These are phyloP conservation scores for Globisporangium echinulatum DNA, from an alignment of 352 stramenopile species.

Conservation along the genomic window DNA sequence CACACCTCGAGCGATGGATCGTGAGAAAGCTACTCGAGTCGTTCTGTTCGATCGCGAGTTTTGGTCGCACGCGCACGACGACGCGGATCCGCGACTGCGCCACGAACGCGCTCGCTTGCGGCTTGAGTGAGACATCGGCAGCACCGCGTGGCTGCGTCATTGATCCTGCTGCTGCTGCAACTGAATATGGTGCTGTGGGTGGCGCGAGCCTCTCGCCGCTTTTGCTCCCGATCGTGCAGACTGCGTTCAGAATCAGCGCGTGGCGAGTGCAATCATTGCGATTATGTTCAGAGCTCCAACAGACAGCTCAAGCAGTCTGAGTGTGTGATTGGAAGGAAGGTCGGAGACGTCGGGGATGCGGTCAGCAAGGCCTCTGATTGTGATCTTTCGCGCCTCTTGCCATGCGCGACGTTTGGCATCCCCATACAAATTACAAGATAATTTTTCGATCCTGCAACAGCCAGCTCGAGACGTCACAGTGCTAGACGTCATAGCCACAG, in stretches of 20 bases:
- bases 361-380: too few relatives aligned
- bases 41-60: constrained; percentile 27
- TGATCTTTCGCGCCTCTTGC: constrained; percentile 21
- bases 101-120: constrained; percentile 1
- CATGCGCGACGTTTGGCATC: constrained; percentile 43
- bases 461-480: background rate
- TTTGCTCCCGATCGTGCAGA: too few relatives aligned
- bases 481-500: background rate
- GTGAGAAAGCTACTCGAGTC: constrained; percentile 29
- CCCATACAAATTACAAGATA: constrained; percentile 2
- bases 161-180: background rate
- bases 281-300: too few relatives aligned
- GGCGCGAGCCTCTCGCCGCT: too few relatives aligned
- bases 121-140: background rate
- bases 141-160: background rate
- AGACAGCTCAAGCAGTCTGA: too few relatives aligned
- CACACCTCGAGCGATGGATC: constrained; percentile 19
- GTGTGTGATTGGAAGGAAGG: too few relatives aligned
- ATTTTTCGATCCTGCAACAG: background rate
- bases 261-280: too few relatives aligned
- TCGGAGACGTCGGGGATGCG: too few relatives aligned
- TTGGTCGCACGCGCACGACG: constrained; percentile 39
- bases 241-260: too few relatives aligned
- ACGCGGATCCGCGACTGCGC: constrained; percentile 32
- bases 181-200: background rate